Conservation (phyloP, 306 rosid species). For the Ochetophila trinervis region DNA sequence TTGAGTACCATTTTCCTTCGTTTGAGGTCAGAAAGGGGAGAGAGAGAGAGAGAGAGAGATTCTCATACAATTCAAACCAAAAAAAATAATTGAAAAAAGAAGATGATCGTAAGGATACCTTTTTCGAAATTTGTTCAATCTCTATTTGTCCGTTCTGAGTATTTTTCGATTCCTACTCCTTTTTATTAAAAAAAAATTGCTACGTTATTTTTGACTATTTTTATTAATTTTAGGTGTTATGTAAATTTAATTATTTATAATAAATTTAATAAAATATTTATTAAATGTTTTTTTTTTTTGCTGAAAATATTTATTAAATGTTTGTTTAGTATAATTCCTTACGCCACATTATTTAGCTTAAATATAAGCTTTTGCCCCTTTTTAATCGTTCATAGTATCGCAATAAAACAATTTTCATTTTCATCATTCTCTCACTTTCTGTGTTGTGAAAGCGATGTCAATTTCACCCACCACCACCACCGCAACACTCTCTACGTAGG, state of each 20-base stretch:
- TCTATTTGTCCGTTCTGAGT: conserved; percentile 69
- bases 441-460: conserved; percentile 24
- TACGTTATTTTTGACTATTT: too few species aligned
- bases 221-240: too few species aligned
- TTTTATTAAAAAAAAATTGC: too few species aligned
- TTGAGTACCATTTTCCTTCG: conserved; percentile 2
- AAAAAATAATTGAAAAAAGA: conserved; percentile 16
- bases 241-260: too few species aligned
- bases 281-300: too few species aligned
- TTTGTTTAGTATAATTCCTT: too few species aligned
- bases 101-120: conserved; percentile 34
- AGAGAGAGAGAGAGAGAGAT: conserved; percentile 20
- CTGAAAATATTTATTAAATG: too few species aligned
- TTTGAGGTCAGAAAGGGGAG: conserved; percentile 17
- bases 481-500: neutral
- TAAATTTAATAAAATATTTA: too few species aligned
- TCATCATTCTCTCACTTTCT: conserved; percentile 20
- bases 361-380: too few species aligned
- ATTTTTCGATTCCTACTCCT: conserved; percentile 52
- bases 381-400: conserved; percentile 14
- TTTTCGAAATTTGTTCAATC: conserved; percentile 63
- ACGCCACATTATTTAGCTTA: too few species aligned
- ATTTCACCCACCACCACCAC: conserved; percentile 11
- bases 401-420: conserved; percentile 40
- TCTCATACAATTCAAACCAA: conserved; percentile 41